A percentile compares a stretch with the other conserved stretches of the same genome.
Conservation (phyloP, 1,284 basidiomycete genomes). For the Malassezia yamatoensis region DNA sequence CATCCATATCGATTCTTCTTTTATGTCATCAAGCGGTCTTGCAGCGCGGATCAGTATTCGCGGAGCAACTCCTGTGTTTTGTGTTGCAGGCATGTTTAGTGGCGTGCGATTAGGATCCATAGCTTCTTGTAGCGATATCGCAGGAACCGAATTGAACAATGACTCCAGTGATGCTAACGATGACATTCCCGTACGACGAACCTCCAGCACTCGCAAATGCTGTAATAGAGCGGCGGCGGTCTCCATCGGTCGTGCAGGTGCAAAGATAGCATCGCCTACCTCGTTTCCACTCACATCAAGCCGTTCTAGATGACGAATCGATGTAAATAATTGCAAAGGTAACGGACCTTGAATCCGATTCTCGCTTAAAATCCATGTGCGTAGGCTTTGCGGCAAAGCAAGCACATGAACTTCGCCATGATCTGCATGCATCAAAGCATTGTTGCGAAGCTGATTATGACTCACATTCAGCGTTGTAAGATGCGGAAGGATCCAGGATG, state of each 20-base stretch:
- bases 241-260: not conserved
- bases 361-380: constrained; percentile 26
- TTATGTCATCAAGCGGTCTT: constrained; percentile 17
- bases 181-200: constrained; percentile 34
- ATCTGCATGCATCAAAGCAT: constrained; percentile 18
- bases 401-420: constrained; percentile 3
- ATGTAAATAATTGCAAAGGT: constrained; percentile 17
- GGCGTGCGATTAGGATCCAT: not conserved
- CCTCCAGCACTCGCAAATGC: constrained; percentile 22
- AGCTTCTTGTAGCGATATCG: constrained; percentile 11
- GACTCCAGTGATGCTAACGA: constrained; percentile 25
- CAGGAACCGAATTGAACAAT: constrained; percentile 24
- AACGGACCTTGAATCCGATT: constrained; percentile 35
- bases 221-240: not conserved
- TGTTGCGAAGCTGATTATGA: constrained; percentile 29
- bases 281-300: constrained; percentile 33
- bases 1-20: constrained; percentile 6
- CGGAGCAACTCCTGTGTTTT: constrained; percentile 4
- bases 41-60: constrained; percentile 28
- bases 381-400: constrained; percentile 22
- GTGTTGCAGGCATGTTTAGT: not conserved
- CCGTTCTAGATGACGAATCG: constrained; percentile 19
- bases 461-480: constrained; percentile 29
- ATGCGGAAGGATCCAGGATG: constrained; percentile 18
- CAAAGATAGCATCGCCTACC: constrained; percentile 32